A percentile compares a stretch with the other conserved stretches of the same genome.
These are phyloP conservation scores for Leptographium wingfieldii DNA, from an alignment of 2,329 filamentous ascomycete genomes.

Conservation along the genomic window DNA sequence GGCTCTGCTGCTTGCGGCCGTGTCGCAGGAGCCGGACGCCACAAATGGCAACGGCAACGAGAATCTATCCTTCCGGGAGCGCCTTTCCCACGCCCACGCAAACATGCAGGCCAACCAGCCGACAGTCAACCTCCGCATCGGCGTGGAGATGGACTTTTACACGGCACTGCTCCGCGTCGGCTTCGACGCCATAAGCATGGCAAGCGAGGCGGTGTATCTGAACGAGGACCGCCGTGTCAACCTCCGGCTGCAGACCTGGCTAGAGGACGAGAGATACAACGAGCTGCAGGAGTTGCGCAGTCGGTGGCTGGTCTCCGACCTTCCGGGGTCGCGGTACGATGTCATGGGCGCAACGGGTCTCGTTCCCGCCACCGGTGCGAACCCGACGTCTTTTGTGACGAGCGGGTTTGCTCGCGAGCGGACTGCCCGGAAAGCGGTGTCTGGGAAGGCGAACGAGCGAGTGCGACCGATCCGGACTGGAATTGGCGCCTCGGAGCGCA, in stretches of 20 bases:
- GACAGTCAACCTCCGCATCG: conserved; percentile 66
- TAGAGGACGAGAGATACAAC: conserved; percentile 73
- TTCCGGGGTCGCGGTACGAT: conserved; percentile 36
- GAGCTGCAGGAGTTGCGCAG: conserved; percentile 55
- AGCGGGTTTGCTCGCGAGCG: conserved; percentile 60
- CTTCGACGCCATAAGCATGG: conserved; percentile 80
- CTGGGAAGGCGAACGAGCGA: conserved; percentile 31
- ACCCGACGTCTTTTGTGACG: conserved; percentile 19
- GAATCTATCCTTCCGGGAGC: conserved; percentile 36
- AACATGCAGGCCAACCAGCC: conserved; percentile 92
- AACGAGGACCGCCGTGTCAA: conserved; percentile 72
- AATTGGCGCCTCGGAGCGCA: conserved; percentile 67
- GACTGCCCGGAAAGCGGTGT: conserved; percentile 45
- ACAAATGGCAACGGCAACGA: conserved; percentile 1
- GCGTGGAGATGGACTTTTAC: conserved; percentile 89
- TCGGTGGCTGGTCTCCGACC: conserved; percentile 35
- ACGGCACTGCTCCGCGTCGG: conserved; percentile 77
- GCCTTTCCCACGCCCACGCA: conserved; percentile 59
- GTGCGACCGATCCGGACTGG: conserved; percentile 40
- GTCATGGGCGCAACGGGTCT: conserved; percentile 41
- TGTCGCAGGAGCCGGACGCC: conserved; percentile 21
- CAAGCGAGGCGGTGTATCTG: conserved; percentile 88
- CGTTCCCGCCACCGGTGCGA: conserved; percentile 38
- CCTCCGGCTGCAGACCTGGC: conserved; percentile 69
- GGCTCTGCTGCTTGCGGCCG: conserved; percentile 63